Evolutionary conservation across 2,329 filamentous ascomycete genomes (phyloP), one percentile per base, ranked within the genome.

Genomic region (Monosporascus cannonballus): DNA sequence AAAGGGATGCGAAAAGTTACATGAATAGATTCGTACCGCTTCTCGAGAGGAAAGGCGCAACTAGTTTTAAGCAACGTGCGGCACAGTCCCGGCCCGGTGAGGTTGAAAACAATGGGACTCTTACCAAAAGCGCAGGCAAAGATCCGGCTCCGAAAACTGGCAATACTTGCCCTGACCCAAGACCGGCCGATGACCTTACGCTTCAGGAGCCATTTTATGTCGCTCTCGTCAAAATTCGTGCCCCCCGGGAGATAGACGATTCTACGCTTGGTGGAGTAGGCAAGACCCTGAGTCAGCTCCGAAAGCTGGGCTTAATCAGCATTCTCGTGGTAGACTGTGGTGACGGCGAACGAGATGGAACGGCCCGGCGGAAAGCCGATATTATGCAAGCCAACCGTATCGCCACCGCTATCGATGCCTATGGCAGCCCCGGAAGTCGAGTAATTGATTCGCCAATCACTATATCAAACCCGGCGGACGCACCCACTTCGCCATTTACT

Each of bases 1-100:
- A 92, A 71, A 85, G 94, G 62, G 94, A 99, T 73, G 91, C 92
- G 47, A 92, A 89, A 70, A 85, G 89, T 38, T 99, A 96, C 66
- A 79, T 99, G 17, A 87, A 94, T 61, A 92, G 90, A 56, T 96
- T 96, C 68, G 85, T 55, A 54, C 66, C 57, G 50, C 64, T 60
- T 18, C 59, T 69, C n/a, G 62, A 67, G 60, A 68, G 64, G 58
- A 68, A 64, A 51, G 57, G 58, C 48, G 62, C 61, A 54, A 70
- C 63, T 20, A 61, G 57, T 61, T 58, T 64, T 59, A 61, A 67
- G 68, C 64, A 62, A 53, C 64, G 59, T 49, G 54, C 61, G 14
- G 37, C 52, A 17, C 60, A 65, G 54, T 57, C 64, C 52, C 62
- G 57, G 56, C 51, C 51, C 51, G 54, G 63, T 59, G 52, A 52